phyloP scores from a whole-genome alignment of 1,284 basidiomycete genomes.

The Cystobasidium slooffiae region DNA sequence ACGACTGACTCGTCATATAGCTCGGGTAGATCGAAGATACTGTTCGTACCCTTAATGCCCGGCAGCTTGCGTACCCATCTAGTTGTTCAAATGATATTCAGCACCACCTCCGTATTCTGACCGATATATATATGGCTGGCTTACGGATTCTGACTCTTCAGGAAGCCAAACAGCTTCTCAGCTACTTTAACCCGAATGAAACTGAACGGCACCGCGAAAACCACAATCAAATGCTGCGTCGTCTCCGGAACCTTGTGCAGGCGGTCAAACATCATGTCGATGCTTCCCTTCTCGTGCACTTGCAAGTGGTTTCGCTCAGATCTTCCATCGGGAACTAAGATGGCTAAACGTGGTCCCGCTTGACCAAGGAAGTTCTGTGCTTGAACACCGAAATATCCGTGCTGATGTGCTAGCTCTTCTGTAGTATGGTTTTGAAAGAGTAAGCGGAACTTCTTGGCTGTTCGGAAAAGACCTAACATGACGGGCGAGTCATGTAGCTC shows the following conservation, averaged over 20 bases:
- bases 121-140: background rate
- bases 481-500: slow-evolving; percentile 43
- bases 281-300: slow-evolving; percentile 26
- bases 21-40: slow-evolving; percentile 44
- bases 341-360: slow-evolving; percentile 37
- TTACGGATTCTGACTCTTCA: slow-evolving; percentile 36
- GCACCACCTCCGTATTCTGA: background rate
- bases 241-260: slow-evolving; percentile 30
- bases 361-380: slow-evolving; percentile 41
- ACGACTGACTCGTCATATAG: slow-evolving; percentile 43
- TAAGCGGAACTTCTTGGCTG: slow-evolving; percentile 42
- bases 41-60: slow-evolving; percentile 37
- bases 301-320: slow-evolving; percentile 36
- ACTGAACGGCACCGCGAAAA: slow-evolving; percentile 45
- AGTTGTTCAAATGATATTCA: background rate
- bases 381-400: slow-evolving; percentile 42
- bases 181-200: slow-evolving; percentile 43
- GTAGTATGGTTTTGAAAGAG: slow-evolving; percentile 46
- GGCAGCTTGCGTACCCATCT: slow-evolving; percentile 42
- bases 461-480: slow-evolving; percentile 43
- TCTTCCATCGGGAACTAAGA: slow-evolving; percentile 36
- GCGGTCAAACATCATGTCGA: slow-evolving; percentile 39
- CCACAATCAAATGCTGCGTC: slow-evolving; percentile 43
- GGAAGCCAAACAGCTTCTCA: slow-evolving; percentile 41
- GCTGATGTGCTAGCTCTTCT: slow-evolving; percentile 24